Evolutionary conservation across 139 green algal species (phyloP).

Genomic region (Chlorella vulgaris): DNA sequence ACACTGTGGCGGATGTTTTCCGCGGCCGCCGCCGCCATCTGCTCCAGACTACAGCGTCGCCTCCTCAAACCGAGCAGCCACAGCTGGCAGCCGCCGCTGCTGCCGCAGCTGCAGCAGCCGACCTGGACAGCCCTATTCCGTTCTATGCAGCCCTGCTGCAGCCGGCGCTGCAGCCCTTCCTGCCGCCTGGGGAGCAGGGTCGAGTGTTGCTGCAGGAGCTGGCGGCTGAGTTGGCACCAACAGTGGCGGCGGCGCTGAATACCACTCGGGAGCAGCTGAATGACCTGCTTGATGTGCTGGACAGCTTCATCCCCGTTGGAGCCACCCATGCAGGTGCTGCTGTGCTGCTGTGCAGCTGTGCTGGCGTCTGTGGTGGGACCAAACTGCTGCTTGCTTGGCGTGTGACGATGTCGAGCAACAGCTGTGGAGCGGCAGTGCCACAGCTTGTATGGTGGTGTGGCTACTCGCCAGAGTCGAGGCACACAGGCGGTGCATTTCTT

Average conservation of each 20-base stretch:
- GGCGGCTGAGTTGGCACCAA: not conserved
- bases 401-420: too few species aligned
- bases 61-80: too few species aligned
- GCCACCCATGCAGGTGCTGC: not conserved
- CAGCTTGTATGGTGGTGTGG: too few species aligned
- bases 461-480: too few species aligned
- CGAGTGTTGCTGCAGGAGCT: not conserved
- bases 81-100: not conserved
- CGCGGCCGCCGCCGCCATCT: too few species aligned
- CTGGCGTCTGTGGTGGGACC: too few species aligned
- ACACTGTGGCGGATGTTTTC: too few species aligned
- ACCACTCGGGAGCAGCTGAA: not conserved
- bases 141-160: not conserved
- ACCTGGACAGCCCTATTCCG: not conserved
- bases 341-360: too few species aligned
- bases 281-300: not conserved
- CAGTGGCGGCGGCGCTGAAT: conserved; percentile 1
- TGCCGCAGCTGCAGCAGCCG: not conserved
- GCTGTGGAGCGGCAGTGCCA: too few species aligned
- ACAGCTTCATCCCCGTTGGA: not conserved
- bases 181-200: not conserved
- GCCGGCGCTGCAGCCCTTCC: conserved; percentile 2
- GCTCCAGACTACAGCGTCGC: too few species aligned
- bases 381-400: too few species aligned
- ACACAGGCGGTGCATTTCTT: too few species aligned